Evolutionary conservation across 2,329 filamentous ascomycete genomes (phyloP).

Genomic region (Colletotrichum higginsianum): DNA sequence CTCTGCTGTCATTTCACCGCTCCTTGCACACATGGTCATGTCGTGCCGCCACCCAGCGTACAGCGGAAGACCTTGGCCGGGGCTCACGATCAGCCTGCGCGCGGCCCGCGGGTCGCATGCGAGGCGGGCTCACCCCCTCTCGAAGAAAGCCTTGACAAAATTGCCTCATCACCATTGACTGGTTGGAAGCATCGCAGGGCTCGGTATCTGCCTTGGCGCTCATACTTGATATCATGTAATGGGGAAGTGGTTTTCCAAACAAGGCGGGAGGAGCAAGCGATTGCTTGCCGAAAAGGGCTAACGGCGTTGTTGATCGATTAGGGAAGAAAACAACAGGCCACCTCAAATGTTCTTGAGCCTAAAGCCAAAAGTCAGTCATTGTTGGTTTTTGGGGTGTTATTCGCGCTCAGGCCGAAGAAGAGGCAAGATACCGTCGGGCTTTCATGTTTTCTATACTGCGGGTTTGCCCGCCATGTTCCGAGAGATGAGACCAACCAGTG

Average conservation of each 20-base stretch:
- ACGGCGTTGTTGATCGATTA: not conserved
- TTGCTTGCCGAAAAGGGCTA: not conserved
- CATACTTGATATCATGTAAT: not conserved
- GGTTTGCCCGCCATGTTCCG: not conserved
- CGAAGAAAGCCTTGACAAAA: not conserved
- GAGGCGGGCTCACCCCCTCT: conserved; percentile 19
- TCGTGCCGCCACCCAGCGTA: conserved; percentile 12
- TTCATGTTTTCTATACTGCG: not conserved
- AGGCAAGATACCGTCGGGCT: not conserved
- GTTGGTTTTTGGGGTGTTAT: not conserved
- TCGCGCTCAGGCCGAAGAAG: not conserved
- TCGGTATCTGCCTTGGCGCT: not conserved
- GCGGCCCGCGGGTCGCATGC: conserved; percentile 34
- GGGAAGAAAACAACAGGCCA: not conserved
- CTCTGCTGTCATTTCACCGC: conserved; percentile 11
- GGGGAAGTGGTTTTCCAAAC: not conserved
- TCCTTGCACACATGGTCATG: conserved; percentile 12
- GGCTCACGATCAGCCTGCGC: conserved; percentile 15
- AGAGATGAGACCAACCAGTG: not conserved
- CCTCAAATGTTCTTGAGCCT: not conserved
- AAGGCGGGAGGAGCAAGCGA: not conserved
- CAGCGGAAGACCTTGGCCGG: conserved; percentile 1
- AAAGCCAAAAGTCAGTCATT: not conserved
- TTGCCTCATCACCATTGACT: conserved; percentile 7
- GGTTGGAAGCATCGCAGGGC: not conserved